A percentile compares a stretch with the other conserved stretches of the same genome.
phyloP scores from a whole-genome alignment of 805 yeast species.

The Blastobotrys americana region DNA sequence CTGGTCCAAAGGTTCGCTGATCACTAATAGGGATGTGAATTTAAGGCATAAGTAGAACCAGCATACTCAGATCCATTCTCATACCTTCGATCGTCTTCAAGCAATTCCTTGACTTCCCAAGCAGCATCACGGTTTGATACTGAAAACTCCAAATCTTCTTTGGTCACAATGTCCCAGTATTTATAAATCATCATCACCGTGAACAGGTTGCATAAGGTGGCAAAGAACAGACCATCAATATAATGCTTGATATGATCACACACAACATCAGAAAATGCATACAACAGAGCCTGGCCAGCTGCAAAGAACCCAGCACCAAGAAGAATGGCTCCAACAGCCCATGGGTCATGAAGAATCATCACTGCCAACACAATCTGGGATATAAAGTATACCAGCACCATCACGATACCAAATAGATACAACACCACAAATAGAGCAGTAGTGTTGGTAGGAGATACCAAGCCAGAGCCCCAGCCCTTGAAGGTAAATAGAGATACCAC shows the following conservation, averaged over 20 bases:
- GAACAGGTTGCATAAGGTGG: constrained; percentile 69
- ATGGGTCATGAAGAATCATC: constrained; percentile 61
- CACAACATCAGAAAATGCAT: constrained; percentile 57
- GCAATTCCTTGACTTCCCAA: constrained; percentile 32
- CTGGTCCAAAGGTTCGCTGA: neutral
- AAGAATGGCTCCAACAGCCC: constrained; percentile 85
- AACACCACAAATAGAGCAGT: constrained; percentile 62
- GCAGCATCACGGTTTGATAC: constrained; percentile 48
- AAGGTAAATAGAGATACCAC: constrained; percentile 67
- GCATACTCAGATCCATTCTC: constrained; percentile 30
- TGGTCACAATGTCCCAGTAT: constrained; percentile 93
- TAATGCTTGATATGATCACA: constrained; percentile 76
- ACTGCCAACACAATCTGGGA: constrained; percentile 64
- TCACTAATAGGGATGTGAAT: constrained; percentile 14
- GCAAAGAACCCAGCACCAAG: constrained; percentile 67
- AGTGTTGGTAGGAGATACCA: constrained; percentile 48
- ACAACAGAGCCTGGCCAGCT: constrained; percentile 71
- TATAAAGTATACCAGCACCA: constrained; percentile 53
- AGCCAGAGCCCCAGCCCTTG: constrained; percentile 44
- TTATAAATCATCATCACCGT: constrained; percentile 93
- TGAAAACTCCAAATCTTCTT: constrained; percentile 89
- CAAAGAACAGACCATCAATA: constrained; percentile 83
- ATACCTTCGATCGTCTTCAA: constrained; percentile 24
- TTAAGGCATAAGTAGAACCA: constrained; percentile 29
- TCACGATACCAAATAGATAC: constrained; percentile 64